Base-by-base conservation (phyloP, 176 grass and related monocot genomes). In the Zea luxurians region DNA sequence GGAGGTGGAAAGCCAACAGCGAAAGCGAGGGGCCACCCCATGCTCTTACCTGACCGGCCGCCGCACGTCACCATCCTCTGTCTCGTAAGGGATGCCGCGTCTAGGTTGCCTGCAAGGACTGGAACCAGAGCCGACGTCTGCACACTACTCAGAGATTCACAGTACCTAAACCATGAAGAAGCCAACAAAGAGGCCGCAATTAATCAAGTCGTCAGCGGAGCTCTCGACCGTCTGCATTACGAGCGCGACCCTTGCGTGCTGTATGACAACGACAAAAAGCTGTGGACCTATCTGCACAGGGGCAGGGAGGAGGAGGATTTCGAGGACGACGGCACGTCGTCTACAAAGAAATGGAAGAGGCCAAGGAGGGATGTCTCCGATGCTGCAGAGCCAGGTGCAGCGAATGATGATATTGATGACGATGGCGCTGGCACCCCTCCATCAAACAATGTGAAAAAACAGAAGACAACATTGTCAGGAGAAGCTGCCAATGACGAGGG, bases 231-330 rank as follows among this genome's bases (percentile, higher is more conserved):
- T 4, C 82, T 99, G 92, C 96, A 99, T 68, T 99, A 99, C 73
- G 96, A 99, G 63, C 85, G 96, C 5, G 96, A 99, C 82, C 96
- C 96, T 62, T 99, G 96, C 65, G 96, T 99, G 37, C 86, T 91
- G 63, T 99, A 92, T 85, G 96, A 99, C 83, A 89, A 84, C 83
- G 96, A 99, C 74, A 99, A 91, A 81, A 99, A 99, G 65, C 65
- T 99, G 86, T 99, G 96, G 96, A 93, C 91, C 27, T 99, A 99
- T 83, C 85, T 99, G 53, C 96, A 99, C 77, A 95, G 88, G 77
- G 92, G 93, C 61, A 95, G 96, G 83, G 96, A 95, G 58, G 96
- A 99, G 82, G 96, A 99, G 78, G 96, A 99, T 93, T 99, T 99
- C 83, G 96, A 99, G 84, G 96, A 99, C 82, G 96, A 99, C 79